Base-by-base conservation (phyloP, 2,329 filamentous ascomycete genomes). In the Nemania sp. region DNA sequence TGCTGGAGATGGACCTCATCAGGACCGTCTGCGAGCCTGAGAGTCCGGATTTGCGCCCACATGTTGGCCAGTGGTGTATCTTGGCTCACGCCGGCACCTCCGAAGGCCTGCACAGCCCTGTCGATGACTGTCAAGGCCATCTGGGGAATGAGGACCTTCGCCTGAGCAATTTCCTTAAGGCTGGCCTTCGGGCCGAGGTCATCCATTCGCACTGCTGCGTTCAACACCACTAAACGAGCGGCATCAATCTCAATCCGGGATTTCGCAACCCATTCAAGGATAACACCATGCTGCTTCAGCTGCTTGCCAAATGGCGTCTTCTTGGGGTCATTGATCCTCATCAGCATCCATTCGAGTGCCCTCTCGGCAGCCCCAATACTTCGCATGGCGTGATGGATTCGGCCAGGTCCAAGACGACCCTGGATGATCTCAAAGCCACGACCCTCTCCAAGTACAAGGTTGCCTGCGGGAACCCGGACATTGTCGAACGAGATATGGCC, bases 381-480 rank as follows among this genome's bases (percentile, higher is more conserved):
- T 66, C 95, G 88, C 95, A 99, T 99, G 62, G 92, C 92, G 79
- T 99, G 95, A 80, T 99, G 95, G 74, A 99, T 98, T 60, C 95
- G 90, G 35, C 95, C 95, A 1, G 95, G 95, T 1, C 95, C 95
- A 21, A 99, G 88, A 69, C 95, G 91, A 59, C 95, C 95, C 76
- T 99, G 95, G 73, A 99, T 97, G 73, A 99, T 97, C 78, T 99
- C 95, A 76, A 99, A 99, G 18, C 95, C 95, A 65, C 91, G 88
- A 66, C 95, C 95, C 75, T 95, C 91, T 62, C 95, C 94, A 3
- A 99, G 88, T 11, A 98, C 90, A 72, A 99, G 89, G 79, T 91
- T 95, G 70, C 81, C 80, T 34, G 82, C 87, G 7, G 94, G 94
- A 0, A 99, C 91, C 60, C 94, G 90, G 64, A 98, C 95, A 74